Base-by-base conservation (phyloP, 352 stramenopile genomes). In the Globisporangium recalcitrans region DNA sequence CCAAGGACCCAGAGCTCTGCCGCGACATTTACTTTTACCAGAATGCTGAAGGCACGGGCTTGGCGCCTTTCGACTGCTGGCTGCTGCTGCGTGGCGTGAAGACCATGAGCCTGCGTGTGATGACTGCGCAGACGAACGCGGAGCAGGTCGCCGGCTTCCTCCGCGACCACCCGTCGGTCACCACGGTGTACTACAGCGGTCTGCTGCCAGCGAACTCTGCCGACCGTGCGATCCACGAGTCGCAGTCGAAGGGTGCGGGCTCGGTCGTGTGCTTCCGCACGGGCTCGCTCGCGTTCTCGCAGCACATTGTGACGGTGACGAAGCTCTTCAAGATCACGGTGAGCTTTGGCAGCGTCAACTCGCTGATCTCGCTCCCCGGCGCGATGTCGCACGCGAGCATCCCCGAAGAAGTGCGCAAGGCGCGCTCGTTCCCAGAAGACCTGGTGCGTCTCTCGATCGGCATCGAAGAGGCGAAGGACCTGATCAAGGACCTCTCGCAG, bases 311-410 rank as follows among this genome's bases (percentile, higher is more conserved):
- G 53, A 88, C 84, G 13, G 77, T 85, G 31, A 97, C 91, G n/a
- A 97, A 97, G 75, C 78, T 98, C 2, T 97, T 97, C 72, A 97
- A 97, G 75, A 97, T 97, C 72, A 98, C 91, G 6, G 85, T 92
- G 57, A 97, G 84, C 73, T 97, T 98, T 62, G 93, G 93, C 53
- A 93, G 82, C 55, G 90, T 97, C 27, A 96, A 98, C 73, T 97
- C 89, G 63, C 71, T 98, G 16, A 96, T 97, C 63, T 96, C 88
- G 60, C 75, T 97, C 49, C 91, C 89, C 1, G 89, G 85, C 47
- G 87, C 96, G 26, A 99, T 98, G 95, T 98, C 96, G 8, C 96
- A 99, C 77, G 91, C 93, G 27, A 97, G 83, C 38, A 95, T 99
- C 38, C 88, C 94, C 0, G 77, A 92, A 60, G 93, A 98, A 62